These are phyloP conservation scores for Pichia paraexigua DNA, from an alignment of 805 yeast genomes.

Conservation along the genomic window DNA sequence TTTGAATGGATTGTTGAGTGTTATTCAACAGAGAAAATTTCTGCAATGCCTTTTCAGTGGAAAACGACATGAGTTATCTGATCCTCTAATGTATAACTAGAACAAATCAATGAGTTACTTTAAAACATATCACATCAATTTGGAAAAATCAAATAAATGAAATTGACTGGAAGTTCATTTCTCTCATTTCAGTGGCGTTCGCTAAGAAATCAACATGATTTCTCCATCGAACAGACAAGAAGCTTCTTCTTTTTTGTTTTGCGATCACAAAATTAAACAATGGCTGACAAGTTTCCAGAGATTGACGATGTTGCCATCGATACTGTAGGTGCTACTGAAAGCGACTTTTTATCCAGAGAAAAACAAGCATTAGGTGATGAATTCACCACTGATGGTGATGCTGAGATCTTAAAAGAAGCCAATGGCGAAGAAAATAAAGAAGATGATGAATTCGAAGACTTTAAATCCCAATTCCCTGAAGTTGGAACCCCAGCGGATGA, in stretches of 20 bases:
- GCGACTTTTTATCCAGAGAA: constrained; percentile 61
- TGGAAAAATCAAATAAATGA: too few species aligned
- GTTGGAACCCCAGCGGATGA: constrained; percentile 28
- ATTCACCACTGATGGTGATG: constrained; percentile 58
- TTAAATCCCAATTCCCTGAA: constrained; percentile 59
- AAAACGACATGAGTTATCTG: constrained; percentile 37
- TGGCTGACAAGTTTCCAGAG: constrained; percentile 77
- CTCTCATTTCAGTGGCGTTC: not conserved
- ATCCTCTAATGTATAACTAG: not conserved
- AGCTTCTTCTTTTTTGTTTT: not conserved
- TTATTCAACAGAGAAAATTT: constrained; percentile 44
- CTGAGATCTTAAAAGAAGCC: constrained; percentile 29
- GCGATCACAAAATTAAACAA: constrained; percentile 17
- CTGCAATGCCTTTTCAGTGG: constrained; percentile 39
- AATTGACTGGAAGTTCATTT: not conserved
- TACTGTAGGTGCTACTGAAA: constrained; percentile 14
- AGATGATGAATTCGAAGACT: constrained; percentile 46
- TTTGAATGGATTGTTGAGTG: constrained; percentile 64
- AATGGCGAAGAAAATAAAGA: constrained; percentile 30
- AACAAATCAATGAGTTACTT: not conserved
- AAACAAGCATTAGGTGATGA: constrained; percentile 63
- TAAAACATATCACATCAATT: too few species aligned
- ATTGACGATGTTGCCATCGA: constrained; percentile 35
- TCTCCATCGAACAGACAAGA: not conserved
- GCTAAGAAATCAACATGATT: not conserved